Conservation (phyloP, 1,284 basidiomycete species). For the Trametes hirsuta region DNA sequence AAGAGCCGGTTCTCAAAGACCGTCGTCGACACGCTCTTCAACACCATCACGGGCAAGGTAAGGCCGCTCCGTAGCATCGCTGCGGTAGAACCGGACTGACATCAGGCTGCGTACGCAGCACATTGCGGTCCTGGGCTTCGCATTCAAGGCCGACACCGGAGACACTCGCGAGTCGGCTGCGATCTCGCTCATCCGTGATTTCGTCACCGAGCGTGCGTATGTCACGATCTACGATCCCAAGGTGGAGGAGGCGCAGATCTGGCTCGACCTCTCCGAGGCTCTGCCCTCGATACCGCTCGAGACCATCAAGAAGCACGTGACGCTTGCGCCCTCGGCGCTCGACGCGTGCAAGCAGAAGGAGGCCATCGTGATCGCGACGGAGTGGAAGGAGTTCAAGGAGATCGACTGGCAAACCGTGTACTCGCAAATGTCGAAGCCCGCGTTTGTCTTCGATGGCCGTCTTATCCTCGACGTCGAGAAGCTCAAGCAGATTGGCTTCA, state of each 20-base stretch:
- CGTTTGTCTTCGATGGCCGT: slow-evolving; percentile 93
- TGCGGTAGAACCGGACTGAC: slow-evolving; percentile 17
- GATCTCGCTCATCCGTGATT: slow-evolving; percentile 93
- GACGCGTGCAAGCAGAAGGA: slow-evolving; percentile 91
- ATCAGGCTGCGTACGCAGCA: slow-evolving; percentile 53
- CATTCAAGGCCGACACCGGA: slow-evolving; percentile 96
- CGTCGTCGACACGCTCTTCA: slow-evolving; percentile 95
- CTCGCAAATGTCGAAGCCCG: slow-evolving; percentile 91
- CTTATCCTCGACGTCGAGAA: slow-evolving; percentile 82
- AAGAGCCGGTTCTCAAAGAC: slow-evolving; percentile 89
- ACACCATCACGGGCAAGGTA: slow-evolving; percentile 94
- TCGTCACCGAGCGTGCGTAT: slow-evolving; percentile 86
- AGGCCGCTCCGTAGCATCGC: background rate
- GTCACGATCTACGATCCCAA: slow-evolving; percentile 95
- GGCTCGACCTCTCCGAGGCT: slow-evolving; percentile 74
- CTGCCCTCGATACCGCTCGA: slow-evolving; percentile 59
- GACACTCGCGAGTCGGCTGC: slow-evolving; percentile 98
- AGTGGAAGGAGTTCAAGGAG: slow-evolving; percentile 94
- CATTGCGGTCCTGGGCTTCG: slow-evolving; percentile 95
- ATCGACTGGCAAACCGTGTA: slow-evolving; percentile 93
- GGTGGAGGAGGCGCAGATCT: slow-evolving; percentile 73
- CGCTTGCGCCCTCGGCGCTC: slow-evolving; percentile 74
- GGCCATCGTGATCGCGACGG: slow-evolving; percentile 91
- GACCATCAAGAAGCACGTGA: slow-evolving; percentile 87
- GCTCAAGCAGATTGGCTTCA: slow-evolving; percentile 90